These are phyloP conservation scores for Noccaea caerulescens DNA, from an alignment of 345 rosid species.

Conservation along the genomic window DNA sequence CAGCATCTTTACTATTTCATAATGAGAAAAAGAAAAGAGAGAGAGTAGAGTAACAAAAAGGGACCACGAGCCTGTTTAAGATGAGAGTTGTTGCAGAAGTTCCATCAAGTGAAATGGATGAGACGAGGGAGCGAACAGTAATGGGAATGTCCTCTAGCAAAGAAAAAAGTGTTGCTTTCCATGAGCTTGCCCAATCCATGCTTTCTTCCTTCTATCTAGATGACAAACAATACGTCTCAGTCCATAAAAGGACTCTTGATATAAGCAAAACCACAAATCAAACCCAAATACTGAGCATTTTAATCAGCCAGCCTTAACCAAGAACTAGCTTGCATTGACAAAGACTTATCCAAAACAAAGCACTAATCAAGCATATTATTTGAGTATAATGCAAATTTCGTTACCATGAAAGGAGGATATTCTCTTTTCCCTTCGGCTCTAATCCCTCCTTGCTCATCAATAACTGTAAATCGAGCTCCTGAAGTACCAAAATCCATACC, in stretches of 20 bases:
- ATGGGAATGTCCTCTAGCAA: slow-evolving; percentile 75
- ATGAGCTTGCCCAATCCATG: slow-evolving; percentile 74
- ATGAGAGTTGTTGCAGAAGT: slow-evolving; percentile 93
- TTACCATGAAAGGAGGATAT: slow-evolving; percentile 64
- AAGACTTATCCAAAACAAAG: slow-evolving; percentile 7
- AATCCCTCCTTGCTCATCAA: slow-evolving; percentile 66
- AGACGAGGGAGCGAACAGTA: slow-evolving; percentile 56
- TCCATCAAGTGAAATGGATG: slow-evolving; percentile 84
- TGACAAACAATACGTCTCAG: slow-evolving; percentile 50
- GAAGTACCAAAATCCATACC: slow-evolving; percentile 99
- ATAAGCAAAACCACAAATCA: not conserved
- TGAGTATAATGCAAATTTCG: not conserved
- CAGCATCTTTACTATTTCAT: not conserved
- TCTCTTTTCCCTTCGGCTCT: slow-evolving; percentile 69
- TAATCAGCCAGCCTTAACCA: not conserved
- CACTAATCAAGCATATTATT: not conserved
- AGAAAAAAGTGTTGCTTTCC: slow-evolving; percentile 71
- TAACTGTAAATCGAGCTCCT: slow-evolving; percentile 80
- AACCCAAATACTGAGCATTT: not conserved
- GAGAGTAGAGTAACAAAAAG: not conserved
- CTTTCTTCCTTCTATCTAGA: slow-evolving; percentile 78
- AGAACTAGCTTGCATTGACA: not conserved
- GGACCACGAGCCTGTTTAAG: slow-evolving; percentile 60
- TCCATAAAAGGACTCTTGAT: not conserved
- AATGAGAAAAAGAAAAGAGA: slow-evolving; percentile 3